A percentile compares a stretch with the other conserved stretches of the same genome.
These are phyloP conservation scores for Crepidotus variabilis DNA, from an alignment of 768 basidiomycete genomes.

Conservation along the genomic window DNA sequence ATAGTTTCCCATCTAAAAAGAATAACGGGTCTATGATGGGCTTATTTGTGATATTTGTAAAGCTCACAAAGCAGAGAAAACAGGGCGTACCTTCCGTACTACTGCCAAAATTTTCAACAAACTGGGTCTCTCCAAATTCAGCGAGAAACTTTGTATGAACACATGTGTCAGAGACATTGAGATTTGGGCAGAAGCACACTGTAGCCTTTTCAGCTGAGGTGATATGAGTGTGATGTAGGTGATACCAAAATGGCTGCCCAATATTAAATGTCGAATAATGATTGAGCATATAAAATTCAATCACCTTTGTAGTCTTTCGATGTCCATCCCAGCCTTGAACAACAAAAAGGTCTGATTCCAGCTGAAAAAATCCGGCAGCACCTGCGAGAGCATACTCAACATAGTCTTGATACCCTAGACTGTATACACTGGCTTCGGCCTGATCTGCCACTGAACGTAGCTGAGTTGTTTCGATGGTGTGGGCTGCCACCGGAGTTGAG, in stretches of 20 bases:
- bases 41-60: no score
- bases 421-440: background rate
- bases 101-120: no score
- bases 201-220: no score
- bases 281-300: background rate
- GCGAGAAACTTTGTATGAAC: no score
- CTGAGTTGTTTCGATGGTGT: background rate
- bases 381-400: background rate
- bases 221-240: background rate
- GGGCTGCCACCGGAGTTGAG: no score
- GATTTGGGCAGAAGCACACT: no score
- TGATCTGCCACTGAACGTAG: background rate
- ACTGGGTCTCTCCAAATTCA: no score
- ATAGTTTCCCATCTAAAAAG: no score
- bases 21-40: no score
- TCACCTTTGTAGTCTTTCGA: background rate
- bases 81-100: no score
- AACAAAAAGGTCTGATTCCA: background rate
- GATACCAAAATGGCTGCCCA: background rate
- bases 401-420: background rate
- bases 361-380: background rate
- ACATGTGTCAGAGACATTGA: no score
- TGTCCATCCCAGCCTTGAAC: background rate
- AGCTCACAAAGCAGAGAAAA: no score
- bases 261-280: background rate